These are phyloP conservation scores for Eremothecium sinecaudum DNA, from an alignment of 1,139 yeast species.

Conservation along the genomic window DNA sequence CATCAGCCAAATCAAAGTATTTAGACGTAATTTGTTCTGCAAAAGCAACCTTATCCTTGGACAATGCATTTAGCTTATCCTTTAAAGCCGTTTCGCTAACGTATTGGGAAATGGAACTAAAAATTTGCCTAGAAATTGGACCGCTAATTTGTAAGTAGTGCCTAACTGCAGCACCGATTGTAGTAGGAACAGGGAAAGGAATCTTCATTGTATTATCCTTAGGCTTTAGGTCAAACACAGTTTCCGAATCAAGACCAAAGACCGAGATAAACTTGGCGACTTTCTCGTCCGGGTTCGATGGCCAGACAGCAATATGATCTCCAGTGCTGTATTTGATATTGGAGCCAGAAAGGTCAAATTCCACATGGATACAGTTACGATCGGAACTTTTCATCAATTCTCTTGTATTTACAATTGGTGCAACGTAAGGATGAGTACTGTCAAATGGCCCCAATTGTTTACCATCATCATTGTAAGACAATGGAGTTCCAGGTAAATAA, in stretches of 20 bases:
- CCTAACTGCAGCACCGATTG: conserved; percentile 78
- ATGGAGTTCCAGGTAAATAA: conserved; percentile 40
- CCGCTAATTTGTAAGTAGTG: conserved; percentile 89
- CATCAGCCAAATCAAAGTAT: conserved; percentile 68
- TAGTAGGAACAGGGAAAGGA: conserved; percentile 87
- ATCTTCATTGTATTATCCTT: conserved; percentile 65
- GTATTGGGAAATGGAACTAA: conserved; percentile 69
- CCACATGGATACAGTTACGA: conserved; percentile 81
- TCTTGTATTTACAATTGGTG: conserved; percentile 49
- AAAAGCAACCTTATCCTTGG: conserved; percentile 60
- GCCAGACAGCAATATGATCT: conserved; percentile 93
- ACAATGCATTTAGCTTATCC: conserved; percentile 42
- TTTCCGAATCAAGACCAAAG: conserved; percentile 49
- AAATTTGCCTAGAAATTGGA: conserved; percentile 81
- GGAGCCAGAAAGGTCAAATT: conserved; percentile 68
- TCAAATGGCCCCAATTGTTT: conserved; percentile 66
- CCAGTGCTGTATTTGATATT: conserved; percentile 86
- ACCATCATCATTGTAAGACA: conserved; percentile 21
- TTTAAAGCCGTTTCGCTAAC: conserved; percentile 65
- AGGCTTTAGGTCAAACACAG: conserved; percentile 57
- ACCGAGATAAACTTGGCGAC: conserved; percentile 55
- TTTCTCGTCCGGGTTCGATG: conserved; percentile 75
- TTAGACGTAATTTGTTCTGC: conserved; percentile 53
- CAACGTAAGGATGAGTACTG: conserved; percentile 73
- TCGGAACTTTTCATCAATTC: conserved; percentile 62